phyloP scores from a whole-genome alignment of 306 rosid genomes.

The Rubus parviflorus region DNA sequence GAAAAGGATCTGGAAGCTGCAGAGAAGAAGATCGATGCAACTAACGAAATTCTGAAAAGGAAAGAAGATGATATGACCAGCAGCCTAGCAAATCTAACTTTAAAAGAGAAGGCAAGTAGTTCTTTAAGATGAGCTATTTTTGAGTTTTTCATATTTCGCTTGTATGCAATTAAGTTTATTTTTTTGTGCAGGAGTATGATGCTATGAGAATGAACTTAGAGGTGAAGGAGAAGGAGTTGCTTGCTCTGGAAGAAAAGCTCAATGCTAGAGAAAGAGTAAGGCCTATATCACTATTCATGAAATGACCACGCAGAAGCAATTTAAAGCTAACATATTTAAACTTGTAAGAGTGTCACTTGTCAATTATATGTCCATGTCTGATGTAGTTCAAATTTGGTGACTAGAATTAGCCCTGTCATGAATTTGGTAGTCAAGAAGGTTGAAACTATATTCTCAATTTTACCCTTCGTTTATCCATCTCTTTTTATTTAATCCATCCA shows the following conservation, averaged over 20 bases:
- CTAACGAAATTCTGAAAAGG: conserved; percentile 52
- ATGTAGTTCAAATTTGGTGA: neutral
- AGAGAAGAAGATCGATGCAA: conserved; percentile 77
- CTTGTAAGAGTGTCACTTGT: neutral
- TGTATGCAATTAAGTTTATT: conserved; percentile 27
- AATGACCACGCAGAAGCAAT: neutral
- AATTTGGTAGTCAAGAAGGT: neutral
- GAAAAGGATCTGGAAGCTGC: conserved; percentile 83
- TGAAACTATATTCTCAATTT: neutral
- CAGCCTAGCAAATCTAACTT: conserved; percentile 61
- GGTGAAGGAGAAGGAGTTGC: conserved; percentile 76
- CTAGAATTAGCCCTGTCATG: neutral
- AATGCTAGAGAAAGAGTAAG: conserved; percentile 75
- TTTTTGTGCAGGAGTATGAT: conserved; percentile 67
- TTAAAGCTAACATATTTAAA: too few species aligned
- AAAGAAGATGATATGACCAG: conserved; percentile 75
- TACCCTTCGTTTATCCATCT: neutral
- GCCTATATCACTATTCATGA: conserved; percentile 11
- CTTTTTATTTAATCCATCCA: neutral
- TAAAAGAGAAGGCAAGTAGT: conserved; percentile 74
- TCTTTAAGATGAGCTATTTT: conserved; percentile 11
- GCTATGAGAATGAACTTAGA: conserved; percentile 52
- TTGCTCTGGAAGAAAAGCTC: conserved; percentile 66
- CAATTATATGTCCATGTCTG: neutral
- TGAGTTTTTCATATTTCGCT: neutral